phyloP scores from a whole-genome alignment of 2,329 filamentous ascomycete species.

The Ceratocystis smalleyi region DNA sequence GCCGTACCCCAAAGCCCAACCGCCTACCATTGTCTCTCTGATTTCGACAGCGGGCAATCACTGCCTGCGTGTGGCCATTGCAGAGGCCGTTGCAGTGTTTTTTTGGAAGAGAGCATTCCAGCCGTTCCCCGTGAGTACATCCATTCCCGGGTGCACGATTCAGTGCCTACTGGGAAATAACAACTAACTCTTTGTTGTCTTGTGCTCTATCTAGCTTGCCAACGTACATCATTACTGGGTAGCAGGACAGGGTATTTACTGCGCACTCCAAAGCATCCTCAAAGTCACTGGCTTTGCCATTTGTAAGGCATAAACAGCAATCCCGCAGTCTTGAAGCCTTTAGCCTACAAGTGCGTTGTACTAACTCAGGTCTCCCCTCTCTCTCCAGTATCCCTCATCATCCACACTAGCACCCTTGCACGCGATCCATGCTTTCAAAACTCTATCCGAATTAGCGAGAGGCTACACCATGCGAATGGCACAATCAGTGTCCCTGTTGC shows the following conservation, averaged over 20 bases:
- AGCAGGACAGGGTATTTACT: slow-evolving; percentile 11
- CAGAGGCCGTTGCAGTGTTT: slow-evolving; percentile 16
- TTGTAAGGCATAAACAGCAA: slow-evolving; percentile 1
- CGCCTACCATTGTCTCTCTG: slow-evolving; percentile 13
- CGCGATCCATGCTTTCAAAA: slow-evolving; percentile 16
- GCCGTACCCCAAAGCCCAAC: slow-evolving; percentile 14
- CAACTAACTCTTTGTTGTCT: background rate
- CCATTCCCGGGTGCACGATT: background rate
- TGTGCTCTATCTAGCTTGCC: slow-evolving; percentile 11
- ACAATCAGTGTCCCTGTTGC: slow-evolving; percentile 12
- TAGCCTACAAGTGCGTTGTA: no score
- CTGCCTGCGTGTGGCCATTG: slow-evolving; percentile 11
- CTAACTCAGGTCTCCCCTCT: background rate
- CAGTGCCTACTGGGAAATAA: background rate
- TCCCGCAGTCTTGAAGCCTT: background rate
- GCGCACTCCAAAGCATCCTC: slow-evolving; percentile 5
- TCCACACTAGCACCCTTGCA: slow-evolving; percentile 13
- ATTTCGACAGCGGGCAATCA: slow-evolving; percentile 13
- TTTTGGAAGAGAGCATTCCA: slow-evolving; percentile 14
- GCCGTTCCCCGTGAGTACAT: slow-evolving; percentile 14
- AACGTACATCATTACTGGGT: slow-evolving; percentile 17
- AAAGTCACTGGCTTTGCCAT: slow-evolving; percentile 16
- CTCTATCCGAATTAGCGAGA: slow-evolving; percentile 15
- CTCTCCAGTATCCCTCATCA: slow-evolving; percentile 11
- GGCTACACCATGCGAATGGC: slow-evolving; percentile 9